phyloP scores from a whole-genome alignment of 306 rosid species.

The Vachellia pachyceras region DNA sequence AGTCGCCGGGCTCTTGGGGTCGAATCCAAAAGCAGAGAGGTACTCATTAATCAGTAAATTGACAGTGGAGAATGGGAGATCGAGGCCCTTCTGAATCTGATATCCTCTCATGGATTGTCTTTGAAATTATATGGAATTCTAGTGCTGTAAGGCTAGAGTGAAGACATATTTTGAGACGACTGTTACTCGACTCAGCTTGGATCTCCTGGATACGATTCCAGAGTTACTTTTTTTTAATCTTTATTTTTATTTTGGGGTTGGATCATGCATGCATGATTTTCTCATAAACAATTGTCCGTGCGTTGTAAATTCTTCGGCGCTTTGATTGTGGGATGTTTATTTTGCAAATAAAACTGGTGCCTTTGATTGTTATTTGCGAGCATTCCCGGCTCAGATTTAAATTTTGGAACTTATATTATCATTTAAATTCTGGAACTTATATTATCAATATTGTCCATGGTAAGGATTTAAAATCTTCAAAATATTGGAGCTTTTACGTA shows the following conservation, averaged over 20 bases:
- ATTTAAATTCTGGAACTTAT: too few relatives aligned
- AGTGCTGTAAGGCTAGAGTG: too few relatives aligned
- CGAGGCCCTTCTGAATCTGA: not conserved
- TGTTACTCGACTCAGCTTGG: constrained; percentile 40
- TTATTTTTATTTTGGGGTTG: not conserved
- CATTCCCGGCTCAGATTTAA: too few relatives aligned
- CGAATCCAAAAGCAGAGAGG: constrained; percentile 40
- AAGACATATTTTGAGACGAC: constrained; percentile 35
- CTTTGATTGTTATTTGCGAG: not conserved
- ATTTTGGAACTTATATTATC: too few relatives aligned
- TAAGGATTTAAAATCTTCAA: too few relatives aligned
- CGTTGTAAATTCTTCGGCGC: not conserved
- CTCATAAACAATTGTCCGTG: not conserved
- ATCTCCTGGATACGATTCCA: not conserved
- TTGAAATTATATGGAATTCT: constrained; percentile 34
- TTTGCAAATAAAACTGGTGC: not conserved
- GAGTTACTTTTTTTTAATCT: not conserved
- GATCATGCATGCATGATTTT: not conserved
- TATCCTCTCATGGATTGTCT: not conserved
- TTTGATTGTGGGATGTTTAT: not conserved
- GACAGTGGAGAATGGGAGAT: not conserved
- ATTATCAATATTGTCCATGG: too few relatives aligned
- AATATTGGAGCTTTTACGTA: too few relatives aligned
- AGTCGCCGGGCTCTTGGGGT: constrained; percentile 35
- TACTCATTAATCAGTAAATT: not conserved